Evolutionary conservation across 2,329 filamentous ascomycete genomes (phyloP), one percentile per base, ranked within the genome.

Genomic region (Dactylellina leptospora): DNA sequence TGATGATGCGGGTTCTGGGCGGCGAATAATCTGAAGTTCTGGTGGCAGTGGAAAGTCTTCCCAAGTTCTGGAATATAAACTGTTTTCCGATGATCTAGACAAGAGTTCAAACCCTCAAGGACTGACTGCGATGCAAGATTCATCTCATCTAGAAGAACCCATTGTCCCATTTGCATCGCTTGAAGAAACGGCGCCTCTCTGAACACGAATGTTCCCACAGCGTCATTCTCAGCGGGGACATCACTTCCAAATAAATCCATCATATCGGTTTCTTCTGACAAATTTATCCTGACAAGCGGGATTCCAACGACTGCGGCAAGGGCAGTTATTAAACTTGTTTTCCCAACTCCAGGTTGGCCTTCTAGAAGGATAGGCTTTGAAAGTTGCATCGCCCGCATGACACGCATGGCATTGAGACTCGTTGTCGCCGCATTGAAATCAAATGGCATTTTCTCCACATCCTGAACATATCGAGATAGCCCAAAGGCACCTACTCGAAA

Each of bases 111-210:
- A 74, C 95, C 96, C 81, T 99, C 95, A 0, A 99, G 85, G 1
- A 99, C 93, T 3, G 93, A 96, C 79, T 99, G 95, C 0, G 93
- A 97, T 0, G 96, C 95, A 74, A 99, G 82, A 77, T 99, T 99
- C 95, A 99, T 99, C 82, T 99, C 95, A 78, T 99, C 95, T 0
- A 99, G 84, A 25, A 99, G 83, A 9, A 99, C 95, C 95, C 95
- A 99, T 76, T 96, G 91, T 25, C 95, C 95, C 66, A 87, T 90
- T 78, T 97, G 95, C 93, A 99, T 97, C 0, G 95, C 95, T 78
- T 92, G 90, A 18, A 99, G 82, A 78, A 99, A 97, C 0, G 95
- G 93, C 0, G 93, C 95, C 79, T 99, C 93, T 75, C 92, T 87
- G 95, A 95, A 99, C 0, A 91, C 89, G 78, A 99, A 99, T 70